Conservation (phyloP, 2,329 filamentous ascomycete genomes). For the Aspergillus transmontanensis region DNA sequence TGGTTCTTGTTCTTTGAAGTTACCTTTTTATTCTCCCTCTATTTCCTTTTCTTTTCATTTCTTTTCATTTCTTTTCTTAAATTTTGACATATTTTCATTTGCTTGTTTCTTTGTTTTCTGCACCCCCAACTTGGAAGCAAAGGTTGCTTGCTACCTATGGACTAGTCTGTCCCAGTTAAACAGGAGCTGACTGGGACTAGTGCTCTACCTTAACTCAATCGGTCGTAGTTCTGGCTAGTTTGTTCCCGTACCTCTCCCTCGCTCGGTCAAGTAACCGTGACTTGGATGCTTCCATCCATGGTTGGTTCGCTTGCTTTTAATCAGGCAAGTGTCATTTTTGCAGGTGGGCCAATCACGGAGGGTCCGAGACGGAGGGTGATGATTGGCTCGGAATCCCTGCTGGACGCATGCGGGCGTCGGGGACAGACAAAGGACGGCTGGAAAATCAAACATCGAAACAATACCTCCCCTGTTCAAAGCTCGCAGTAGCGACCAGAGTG, state of each 20-base stretch:
- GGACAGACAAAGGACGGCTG: constrained; percentile 36
- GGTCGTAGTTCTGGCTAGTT: background rate
- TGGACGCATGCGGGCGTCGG: constrained; percentile 28
- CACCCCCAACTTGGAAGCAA: background rate
- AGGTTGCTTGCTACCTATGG: background rate
- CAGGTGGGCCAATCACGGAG: constrained; percentile 4
- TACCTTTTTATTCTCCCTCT: background rate
- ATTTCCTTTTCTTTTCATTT: background rate
- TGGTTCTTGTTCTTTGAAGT: background rate
- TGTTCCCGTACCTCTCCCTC: background rate
- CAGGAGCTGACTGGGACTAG: background rate
- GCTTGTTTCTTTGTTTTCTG: constrained; percentile 3
- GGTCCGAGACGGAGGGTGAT: background rate
- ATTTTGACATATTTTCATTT: background rate
- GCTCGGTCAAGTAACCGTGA: background rate
- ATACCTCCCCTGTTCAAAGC: constrained; percentile 11
- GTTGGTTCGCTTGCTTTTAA: constrained; percentile 8
- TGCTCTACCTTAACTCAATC: constrained; percentile 2
- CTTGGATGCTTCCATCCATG: background rate
- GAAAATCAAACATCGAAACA: constrained; percentile 23
- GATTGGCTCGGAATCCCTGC: constrained; percentile 13
- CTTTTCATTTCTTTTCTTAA: background rate
- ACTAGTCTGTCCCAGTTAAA: background rate
- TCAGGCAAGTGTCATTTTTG: constrained; percentile 13
- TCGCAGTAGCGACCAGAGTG: background rate